phyloP scores from a whole-genome alignment of 495 filamentous ascomycete species.

The Podospora pseudoanserina region DNA sequence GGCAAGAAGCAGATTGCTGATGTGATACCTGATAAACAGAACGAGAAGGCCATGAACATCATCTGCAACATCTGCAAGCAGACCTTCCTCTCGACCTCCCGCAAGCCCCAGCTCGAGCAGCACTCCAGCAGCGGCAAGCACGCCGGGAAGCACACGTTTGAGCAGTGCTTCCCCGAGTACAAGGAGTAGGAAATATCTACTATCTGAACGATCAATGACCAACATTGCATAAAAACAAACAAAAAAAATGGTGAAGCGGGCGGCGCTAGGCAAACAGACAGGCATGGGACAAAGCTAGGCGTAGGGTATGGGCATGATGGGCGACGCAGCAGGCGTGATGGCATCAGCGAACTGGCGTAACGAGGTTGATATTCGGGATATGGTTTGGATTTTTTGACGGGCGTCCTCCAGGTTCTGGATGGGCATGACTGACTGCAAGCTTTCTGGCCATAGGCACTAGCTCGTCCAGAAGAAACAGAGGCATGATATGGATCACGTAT shows the following conservation, averaged over 20 bases:
- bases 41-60: constrained; percentile 52
- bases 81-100: constrained; percentile 55
- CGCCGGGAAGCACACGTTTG: constrained; percentile 40
- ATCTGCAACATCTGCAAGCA: constrained; percentile 55
- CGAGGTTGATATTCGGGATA: neutral
- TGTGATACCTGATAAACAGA: constrained; percentile 28
- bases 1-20: no score
- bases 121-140: neutral
- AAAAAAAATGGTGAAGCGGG: neutral
- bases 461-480: neutral
- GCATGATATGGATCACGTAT: neutral
- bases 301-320: neutral
- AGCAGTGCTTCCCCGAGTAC: constrained; percentile 53
- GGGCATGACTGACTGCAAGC: neutral
- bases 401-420: neutral
- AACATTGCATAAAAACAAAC: neutral
- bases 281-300: neutral
- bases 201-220: neutral
- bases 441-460: neutral
- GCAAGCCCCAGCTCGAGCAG: constrained; percentile 34
- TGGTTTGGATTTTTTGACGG: neutral
- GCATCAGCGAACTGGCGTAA: neutral
- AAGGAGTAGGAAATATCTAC: constrained; percentile 6
- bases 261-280: neutral
- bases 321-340: neutral